A percentile compares a stretch with the other conserved stretches of the same genome.
Conservation (phyloP, 345 rosid species). For the Balakata baccata region DNA sequence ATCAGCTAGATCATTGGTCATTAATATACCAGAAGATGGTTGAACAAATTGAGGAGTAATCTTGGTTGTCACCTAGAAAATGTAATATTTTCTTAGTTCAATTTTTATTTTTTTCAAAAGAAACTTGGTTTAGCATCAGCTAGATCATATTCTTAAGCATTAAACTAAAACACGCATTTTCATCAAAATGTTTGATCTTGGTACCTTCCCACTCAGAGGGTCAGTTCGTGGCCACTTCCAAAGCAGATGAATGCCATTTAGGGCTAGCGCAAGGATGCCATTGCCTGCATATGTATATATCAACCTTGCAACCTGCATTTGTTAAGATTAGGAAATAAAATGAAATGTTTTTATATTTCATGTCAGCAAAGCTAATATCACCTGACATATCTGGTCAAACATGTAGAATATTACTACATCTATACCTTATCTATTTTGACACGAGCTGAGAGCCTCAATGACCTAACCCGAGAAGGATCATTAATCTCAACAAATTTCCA, state of each 20-base stretch:
- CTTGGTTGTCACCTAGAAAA: conserved; percentile 40
- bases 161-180: not conserved
- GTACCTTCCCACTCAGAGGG: conserved; percentile 35
- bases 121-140: not conserved
- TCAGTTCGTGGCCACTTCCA: conserved; percentile 43
- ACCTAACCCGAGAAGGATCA: conserved; percentile 31
- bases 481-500: conserved; percentile 32
- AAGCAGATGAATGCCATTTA: conserved; percentile 30
- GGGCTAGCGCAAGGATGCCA: conserved; percentile 41
- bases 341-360: not conserved
- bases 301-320: conserved; percentile 38
- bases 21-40: conserved; percentile 29
- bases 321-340: not conserved
- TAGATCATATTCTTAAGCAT: not conserved
- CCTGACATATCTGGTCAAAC: not conserved
- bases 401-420: not conserved
- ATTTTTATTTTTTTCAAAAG: not conserved
- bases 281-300: conserved; percentile 39
- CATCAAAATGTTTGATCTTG: not conserved
- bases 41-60: conserved; percentile 29
- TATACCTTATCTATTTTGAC: conserved; percentile 34
- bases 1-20: conserved; percentile 35
- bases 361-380: not conserved
- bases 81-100: not conserved
- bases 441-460: conserved; percentile 30